Evolutionary conservation across 1,284 basidiomycete genomes (phyloP).

Genomic region (Ceratobasidium sp.): DNA sequence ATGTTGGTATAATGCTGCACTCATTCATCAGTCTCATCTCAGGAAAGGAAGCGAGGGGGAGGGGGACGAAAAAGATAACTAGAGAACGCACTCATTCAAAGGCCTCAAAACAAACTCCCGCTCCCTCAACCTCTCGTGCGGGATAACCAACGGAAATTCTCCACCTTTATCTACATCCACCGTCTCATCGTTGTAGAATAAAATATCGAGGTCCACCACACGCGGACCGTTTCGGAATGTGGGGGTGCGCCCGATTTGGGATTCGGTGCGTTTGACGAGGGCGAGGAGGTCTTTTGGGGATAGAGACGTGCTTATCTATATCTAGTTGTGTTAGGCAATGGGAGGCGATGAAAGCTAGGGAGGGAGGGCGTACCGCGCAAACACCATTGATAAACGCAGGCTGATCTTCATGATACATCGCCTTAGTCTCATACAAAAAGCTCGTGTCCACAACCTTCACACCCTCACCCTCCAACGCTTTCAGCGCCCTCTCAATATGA

Average conservation of each 20-base stretch:
- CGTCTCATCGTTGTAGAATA: constrained; percentile 76
- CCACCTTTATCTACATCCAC: constrained; percentile 66
- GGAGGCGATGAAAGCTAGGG: constrained; percentile 11
- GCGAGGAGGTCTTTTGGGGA: constrained; percentile 70
- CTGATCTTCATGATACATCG: constrained; percentile 96
- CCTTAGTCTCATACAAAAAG: constrained; percentile 92
- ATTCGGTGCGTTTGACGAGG: constrained; percentile 81
- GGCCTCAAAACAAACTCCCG: constrained; percentile 94
- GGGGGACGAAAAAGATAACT: not conserved
- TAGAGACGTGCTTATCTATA: constrained; percentile 79
- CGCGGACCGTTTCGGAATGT: constrained; percentile 89
- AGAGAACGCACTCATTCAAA: constrained; percentile 75
- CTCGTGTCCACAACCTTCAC: constrained; percentile 78
- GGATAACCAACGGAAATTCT: constrained; percentile 77
- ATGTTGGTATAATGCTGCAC: constrained; percentile 53
- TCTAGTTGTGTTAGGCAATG: not conserved
- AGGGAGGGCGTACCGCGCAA: constrained; percentile 71
- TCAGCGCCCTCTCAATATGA: constrained; percentile 84
- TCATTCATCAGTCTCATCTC: not conserved
- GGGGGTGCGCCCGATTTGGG: constrained; percentile 80
- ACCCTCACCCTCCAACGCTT: constrained; percentile 61
- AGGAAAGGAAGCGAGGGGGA: not conserved
- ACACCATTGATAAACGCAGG: constrained; percentile 91
- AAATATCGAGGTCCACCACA: constrained; percentile 90
- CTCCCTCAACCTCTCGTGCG: constrained; percentile 84